Evolutionary conservation across 345 rosid genomes (phyloP).

Genomic region (Pseudoturritis turrita): DNA sequence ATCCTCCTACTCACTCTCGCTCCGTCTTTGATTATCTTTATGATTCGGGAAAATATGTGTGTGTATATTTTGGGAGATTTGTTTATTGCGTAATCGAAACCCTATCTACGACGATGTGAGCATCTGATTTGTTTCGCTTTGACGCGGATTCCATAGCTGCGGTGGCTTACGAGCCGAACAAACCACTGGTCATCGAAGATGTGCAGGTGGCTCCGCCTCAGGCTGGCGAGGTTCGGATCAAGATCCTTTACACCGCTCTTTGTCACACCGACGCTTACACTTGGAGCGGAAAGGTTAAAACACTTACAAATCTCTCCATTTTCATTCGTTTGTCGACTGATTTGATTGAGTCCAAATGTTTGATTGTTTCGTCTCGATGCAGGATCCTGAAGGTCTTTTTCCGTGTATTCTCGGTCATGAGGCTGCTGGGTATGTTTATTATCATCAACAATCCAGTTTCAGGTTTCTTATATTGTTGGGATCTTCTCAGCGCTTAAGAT

Average conservation of each 20-base stretch:
- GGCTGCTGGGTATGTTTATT: conserved; percentile 76
- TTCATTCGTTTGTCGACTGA: not conserved
- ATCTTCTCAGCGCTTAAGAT: not conserved
- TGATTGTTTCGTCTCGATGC: conserved; percentile 17
- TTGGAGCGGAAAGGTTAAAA: conserved; percentile 93
- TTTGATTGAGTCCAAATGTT: not conserved
- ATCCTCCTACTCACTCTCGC: not conserved
- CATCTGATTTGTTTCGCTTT: conserved; percentile 6
- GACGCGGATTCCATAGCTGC: conserved; percentile 50
- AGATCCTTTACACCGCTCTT: conserved; percentile 85
- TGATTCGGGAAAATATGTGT: not conserved
- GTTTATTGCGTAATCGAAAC: not conserved
- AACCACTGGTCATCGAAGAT: conserved; percentile 79
- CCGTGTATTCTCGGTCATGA: conserved; percentile 98
- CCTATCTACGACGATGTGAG: not conserved
- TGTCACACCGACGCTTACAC: conserved; percentile 99
- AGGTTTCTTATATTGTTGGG: not conserved
- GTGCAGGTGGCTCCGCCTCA: conserved; percentile 96
- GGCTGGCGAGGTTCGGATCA: conserved; percentile 91
- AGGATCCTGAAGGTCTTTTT: conserved; percentile 97
- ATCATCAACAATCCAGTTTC: not conserved
- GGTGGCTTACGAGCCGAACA: conserved; percentile 93
- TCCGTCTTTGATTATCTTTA: not conserved
- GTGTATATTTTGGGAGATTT: no score
- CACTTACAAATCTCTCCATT: not conserved